A percentile compares a stretch with the other conserved stretches of the same genome.
phyloP scores from a whole-genome alignment of 345 rosid species.

The Salix purpurea region DNA sequence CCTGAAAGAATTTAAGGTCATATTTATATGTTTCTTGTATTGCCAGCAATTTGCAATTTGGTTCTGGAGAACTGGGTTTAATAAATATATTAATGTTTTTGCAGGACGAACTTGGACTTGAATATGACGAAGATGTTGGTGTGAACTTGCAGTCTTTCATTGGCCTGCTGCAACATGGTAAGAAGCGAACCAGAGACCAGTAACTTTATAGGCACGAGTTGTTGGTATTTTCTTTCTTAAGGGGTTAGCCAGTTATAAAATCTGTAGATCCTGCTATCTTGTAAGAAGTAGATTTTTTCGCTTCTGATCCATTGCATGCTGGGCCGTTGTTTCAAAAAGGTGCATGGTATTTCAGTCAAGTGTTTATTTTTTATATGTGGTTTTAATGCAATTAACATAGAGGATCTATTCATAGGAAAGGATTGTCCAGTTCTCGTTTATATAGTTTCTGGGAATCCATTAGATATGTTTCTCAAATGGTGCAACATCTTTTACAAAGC shows the following conservation, averaged over 20 bases:
- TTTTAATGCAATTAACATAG: too few species aligned
- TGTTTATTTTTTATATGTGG: not conserved
- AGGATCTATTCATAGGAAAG: not conserved
- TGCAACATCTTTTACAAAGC: not conserved
- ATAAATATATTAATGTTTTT: conserved; percentile 17
- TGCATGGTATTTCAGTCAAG: not conserved
- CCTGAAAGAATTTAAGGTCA: conserved; percentile 81
- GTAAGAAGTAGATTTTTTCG: conserved; percentile 3
- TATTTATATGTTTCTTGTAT: not conserved
- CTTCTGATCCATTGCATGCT: not conserved
- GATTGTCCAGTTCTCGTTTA: not conserved
- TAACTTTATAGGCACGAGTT: conserved; percentile 21
- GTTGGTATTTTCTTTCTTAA: conserved; percentile 6
- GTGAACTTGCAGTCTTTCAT: conserved; percentile 59
- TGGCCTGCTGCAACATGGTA: conserved; percentile 52
- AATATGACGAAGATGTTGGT: conserved; percentile 82
- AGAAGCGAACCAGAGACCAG: conserved; percentile 49
- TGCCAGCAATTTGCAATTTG: not conserved
- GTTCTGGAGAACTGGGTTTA: conserved; percentile 1
- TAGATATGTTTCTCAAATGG: not conserved
- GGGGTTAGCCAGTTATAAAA: not conserved
- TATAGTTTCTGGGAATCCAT: not conserved
- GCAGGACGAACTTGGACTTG: conserved; percentile 90
- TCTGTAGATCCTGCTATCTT: conserved; percentile 25
- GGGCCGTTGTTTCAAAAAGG: not conserved